Base-by-base conservation (phyloP, 495 filamentous ascomycete species). In the Chaetomidium leptoderma region DNA sequence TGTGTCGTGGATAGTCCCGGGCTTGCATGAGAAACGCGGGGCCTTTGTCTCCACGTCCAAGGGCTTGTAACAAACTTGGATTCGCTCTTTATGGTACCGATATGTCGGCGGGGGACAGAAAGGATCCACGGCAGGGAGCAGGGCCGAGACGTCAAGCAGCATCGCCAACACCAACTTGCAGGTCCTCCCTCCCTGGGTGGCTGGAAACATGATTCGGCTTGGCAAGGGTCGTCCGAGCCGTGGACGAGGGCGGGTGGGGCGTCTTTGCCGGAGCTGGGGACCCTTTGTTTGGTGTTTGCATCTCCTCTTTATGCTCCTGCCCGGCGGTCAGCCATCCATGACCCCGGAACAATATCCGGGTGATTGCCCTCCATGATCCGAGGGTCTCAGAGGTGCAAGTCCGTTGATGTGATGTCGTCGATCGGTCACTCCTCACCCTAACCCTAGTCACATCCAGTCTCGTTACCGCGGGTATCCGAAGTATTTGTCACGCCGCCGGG, bases 221-320 rank as follows among this genome's bases (percentile, higher is more conserved):
- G 53, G 43, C 43, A 48, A 55, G 40, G 52, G 52, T 55, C 50
- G 21, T 30, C 32, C 30, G 37, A 33, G 2, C 11, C 35, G 37
- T 8, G 51, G 17, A 3, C 17, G 11, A 13, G 37, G n/a, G 45
- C 4, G 13, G 9, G 17, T 32, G 32, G 36, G 50, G 35, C 52
- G 2, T 21, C 16, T 36, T 36, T 21, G 48, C 19, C 16, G 11
- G 32, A 23, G 21, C 17, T 21, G 16, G 14, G 11, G 21, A 39
- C 4, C 6, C 33, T 44, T 42, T 55, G 53, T 55, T 55, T 56
- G 32, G 53, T 56, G 53, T 56, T 63, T 60, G 52, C 32, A 8
- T 29, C 46, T 58, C 47, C 32, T 58, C 42, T 58, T 60, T 58
- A 66, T 66, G 61, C 64, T 61, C 55, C 39, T 50, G 58, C 50